phyloP scores from a whole-genome alignment of 257 asterid species.

The Jasminum sambac region DNA sequence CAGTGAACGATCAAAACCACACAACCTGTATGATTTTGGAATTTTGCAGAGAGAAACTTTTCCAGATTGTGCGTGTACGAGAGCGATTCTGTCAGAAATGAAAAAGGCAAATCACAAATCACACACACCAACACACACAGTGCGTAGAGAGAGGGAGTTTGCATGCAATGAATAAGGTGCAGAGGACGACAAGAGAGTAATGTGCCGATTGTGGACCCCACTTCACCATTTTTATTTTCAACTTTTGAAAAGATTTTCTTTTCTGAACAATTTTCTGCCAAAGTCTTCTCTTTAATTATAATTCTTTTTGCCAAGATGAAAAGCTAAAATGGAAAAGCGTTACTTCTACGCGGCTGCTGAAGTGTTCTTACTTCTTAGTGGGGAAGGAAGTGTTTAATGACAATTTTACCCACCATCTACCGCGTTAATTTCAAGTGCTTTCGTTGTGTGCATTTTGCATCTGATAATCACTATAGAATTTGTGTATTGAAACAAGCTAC shows the following conservation, averaged over 20 bases:
- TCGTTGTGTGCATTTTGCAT: too few species aligned
- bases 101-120: not conserved
- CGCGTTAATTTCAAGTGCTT: not conserved
- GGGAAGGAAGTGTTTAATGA: not conserved
- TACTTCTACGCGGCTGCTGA: conserved; percentile 12
- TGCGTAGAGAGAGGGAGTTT: conserved; percentile 23
- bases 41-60: conserved; percentile 16
- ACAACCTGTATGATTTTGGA: conserved; percentile 17
- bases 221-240: not conserved
- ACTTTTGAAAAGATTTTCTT: not conserved
- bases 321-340: not conserved
- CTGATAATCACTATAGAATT: too few species aligned
- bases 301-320: not conserved
- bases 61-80: conserved; percentile 20
- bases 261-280: not conserved
- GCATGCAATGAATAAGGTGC: conserved; percentile 34
- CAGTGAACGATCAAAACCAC: conserved; percentile 19
- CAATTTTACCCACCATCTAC: not conserved
- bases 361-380: conserved; percentile 26
- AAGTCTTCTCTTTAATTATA: not conserved
- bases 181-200: conserved; percentile 18
- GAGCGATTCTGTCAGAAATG: not conserved
- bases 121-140: conserved; percentile 21
- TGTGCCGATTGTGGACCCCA: conserved; percentile 39
- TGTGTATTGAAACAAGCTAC: too few species aligned